phyloP scores from a whole-genome alignment of 768 basidiomycete genomes.

The Leccinum disarticulatum region DNA sequence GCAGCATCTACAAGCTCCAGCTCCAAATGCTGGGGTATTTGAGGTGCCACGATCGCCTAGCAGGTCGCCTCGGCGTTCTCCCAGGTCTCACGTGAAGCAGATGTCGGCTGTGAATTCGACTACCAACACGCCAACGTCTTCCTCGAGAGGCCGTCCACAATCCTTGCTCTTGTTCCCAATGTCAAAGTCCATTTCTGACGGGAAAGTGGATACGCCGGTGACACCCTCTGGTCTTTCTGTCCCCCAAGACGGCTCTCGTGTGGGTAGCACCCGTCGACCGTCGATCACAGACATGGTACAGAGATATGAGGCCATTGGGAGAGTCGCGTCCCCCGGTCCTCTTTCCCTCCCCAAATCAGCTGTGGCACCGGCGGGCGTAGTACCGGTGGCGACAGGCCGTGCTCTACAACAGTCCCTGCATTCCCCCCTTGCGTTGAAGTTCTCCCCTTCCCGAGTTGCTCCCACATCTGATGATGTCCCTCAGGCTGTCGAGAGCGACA shows the following conservation, averaged over 20 bases:
- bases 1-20: constrained; percentile 24
- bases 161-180: constrained; percentile 76
- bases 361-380: constrained; percentile 9
- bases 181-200: constrained; percentile 40
- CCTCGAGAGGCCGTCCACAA: constrained; percentile 65
- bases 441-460: constrained; percentile 23
- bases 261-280: constrained; percentile 49
- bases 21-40: constrained; percentile 13
- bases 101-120: constrained; percentile 27
- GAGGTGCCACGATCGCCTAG: constrained; percentile 28
- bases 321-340: constrained; percentile 28
- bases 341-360: constrained; percentile 36
- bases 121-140: constrained; percentile 28
- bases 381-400: constrained; percentile 22
- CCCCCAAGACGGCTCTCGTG: constrained; percentile 47
- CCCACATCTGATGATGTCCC: constrained; percentile 10
- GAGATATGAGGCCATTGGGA: constrained; percentile 66
- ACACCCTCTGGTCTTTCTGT: constrained; percentile 43
- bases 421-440: constrained; percentile 27
- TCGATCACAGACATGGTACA: constrained; percentile 90
- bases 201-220: constrained; percentile 34
- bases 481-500: constrained; percentile 19
- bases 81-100: constrained; percentile 32
- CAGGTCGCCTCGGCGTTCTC: constrained; percentile 30
- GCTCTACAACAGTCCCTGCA: constrained; percentile 17